phyloP scores from a whole-genome alignment of 768 basidiomycete genomes.

The Agrocybe chaxingu region DNA sequence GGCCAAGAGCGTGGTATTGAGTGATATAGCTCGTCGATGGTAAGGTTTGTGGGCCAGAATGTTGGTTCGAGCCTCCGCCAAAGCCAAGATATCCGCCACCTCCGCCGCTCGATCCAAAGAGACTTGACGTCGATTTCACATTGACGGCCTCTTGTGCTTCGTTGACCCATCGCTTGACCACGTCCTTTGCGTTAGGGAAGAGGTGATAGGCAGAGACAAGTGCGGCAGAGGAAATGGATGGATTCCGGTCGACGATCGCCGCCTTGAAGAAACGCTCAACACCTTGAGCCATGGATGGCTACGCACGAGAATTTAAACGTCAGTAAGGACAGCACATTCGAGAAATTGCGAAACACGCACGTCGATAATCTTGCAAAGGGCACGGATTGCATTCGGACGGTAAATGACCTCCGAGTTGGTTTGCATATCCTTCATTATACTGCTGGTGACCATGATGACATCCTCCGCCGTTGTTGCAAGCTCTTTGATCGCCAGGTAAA shows the following conservation, averaged over 20 bases:
- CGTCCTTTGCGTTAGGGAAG: slow-evolving; percentile 89
- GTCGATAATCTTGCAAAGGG: slow-evolving; percentile 94
- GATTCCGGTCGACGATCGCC: slow-evolving; percentile 95
- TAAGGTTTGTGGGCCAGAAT: slow-evolving; percentile 68
- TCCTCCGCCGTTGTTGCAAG: slow-evolving; percentile 94
- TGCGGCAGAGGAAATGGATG: slow-evolving; percentile 93
- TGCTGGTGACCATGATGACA: slow-evolving; percentile 99
- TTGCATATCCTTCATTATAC: slow-evolving; percentile 99
- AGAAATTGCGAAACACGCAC: slow-evolving; percentile 47
- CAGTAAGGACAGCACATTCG: not conserved
- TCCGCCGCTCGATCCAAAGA: slow-evolving; percentile 53
- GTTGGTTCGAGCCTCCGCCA: slow-evolving; percentile 47
- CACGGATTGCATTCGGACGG: slow-evolving; percentile 95
- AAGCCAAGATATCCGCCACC: slow-evolving; percentile 72
- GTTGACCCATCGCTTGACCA: slow-evolving; percentile 99
- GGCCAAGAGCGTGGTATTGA: slow-evolving; percentile 94
- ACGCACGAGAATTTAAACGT: slow-evolving; percentile 7
- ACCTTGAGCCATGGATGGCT: slow-evolving; percentile 99
- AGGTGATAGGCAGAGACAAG: slow-evolving; percentile 97
- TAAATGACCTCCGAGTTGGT: slow-evolving; percentile 98
- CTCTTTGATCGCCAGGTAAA: slow-evolving; percentile 98
- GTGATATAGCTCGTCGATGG: slow-evolving; percentile 90
- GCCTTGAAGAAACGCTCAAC: slow-evolving; percentile 99
- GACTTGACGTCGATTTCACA: slow-evolving; percentile 73
- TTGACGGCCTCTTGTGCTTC: slow-evolving; percentile 96